phyloP scores from a whole-genome alignment of 768 basidiomycete species.

The Pilatotrama ljubarskyi region DNA sequence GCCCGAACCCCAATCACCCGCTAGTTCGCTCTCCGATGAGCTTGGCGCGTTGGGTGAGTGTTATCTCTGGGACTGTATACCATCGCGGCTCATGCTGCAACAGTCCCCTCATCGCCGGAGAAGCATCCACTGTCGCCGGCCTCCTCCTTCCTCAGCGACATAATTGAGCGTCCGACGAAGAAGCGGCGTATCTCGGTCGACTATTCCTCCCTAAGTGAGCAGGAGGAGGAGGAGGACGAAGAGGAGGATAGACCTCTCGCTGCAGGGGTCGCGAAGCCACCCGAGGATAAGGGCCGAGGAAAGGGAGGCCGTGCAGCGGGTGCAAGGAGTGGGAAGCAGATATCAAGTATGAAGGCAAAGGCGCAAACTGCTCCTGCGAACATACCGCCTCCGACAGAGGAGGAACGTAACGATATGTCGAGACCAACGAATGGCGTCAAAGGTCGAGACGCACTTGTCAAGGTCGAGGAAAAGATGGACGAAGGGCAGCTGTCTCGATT shows the following conservation, averaged over 20 bases:
- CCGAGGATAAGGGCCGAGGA: conserved; percentile 9
- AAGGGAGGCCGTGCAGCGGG: conserved; percentile 7
- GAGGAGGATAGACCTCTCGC: conserved; percentile 29
- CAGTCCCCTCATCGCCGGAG: conserved; percentile 30
- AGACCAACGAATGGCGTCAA: conserved; percentile 45
- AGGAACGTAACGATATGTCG: conserved; percentile 40
- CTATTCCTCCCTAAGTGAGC: conserved; percentile 32
- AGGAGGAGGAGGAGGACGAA: conserved; percentile 25
- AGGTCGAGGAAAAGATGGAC: conserved; percentile 79
- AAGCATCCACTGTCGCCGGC: conserved; percentile 34
- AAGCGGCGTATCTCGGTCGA: conserved; percentile 28
- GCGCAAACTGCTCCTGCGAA: conserved; percentile 55
- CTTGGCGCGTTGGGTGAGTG: conserved; percentile 54
- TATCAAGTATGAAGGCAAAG: conserved; percentile 59
- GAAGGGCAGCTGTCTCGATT: conserved; percentile 75
- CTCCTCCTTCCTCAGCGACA: conserved; percentile 33
- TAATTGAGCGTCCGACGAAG: conserved; percentile 29
- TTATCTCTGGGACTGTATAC: not conserved
- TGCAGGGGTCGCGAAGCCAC: not conserved
- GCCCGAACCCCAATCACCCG: conserved; percentile 48
- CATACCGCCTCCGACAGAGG: conserved; percentile 41
- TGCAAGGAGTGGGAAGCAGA: conserved; percentile 52
- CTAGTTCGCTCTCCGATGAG: conserved; percentile 47
- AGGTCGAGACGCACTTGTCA: conserved; percentile 53
- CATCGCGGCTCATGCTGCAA: not conserved